These are phyloP conservation scores for Sporisorium reilianum DNA, from an alignment of 1,284 basidiomycete genomes.

Conservation along the genomic window DNA sequence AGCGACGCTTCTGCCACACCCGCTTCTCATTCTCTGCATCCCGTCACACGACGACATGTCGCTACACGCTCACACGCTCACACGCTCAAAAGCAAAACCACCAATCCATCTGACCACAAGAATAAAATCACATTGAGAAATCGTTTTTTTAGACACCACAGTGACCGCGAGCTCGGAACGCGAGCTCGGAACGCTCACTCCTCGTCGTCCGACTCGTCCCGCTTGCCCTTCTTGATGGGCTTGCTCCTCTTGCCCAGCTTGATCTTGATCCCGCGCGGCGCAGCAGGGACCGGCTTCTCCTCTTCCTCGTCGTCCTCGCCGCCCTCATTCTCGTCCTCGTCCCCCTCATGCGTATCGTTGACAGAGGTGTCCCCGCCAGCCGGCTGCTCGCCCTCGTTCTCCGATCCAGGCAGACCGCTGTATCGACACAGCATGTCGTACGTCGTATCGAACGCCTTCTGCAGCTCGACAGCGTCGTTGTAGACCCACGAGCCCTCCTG, in stretches of 20 bases:
- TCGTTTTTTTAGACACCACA: not conserved
- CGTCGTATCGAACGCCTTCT: conserved; percentile 63
- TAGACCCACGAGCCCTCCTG: conserved; percentile 87
- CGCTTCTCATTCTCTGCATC: no score
- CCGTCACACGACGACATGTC: no score
- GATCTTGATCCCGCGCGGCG: conserved; percentile 49
- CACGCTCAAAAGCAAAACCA: no score
- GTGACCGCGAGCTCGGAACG: no score
- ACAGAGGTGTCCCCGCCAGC: conserved; percentile 13
- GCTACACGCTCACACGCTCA: not conserved
- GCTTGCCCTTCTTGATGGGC: conserved; percentile 20
- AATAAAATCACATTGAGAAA: not conserved
- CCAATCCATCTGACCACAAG: no score
- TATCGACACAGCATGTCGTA: conserved; percentile 55
- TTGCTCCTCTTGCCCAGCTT: conserved; percentile 46
- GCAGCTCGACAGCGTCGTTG: conserved; percentile 77
- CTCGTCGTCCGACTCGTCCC: conserved; percentile 32
- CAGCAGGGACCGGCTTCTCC: conserved; percentile 21
- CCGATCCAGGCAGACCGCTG: conserved; percentile 54
- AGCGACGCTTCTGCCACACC: no score
- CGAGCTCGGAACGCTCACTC: conserved; percentile 4
- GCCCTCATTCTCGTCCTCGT: conserved; percentile 16
- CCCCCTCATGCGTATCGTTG: conserved; percentile 17
- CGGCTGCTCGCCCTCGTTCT: conserved; percentile 43
- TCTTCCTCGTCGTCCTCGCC: conserved; percentile 45